Base-by-base conservation (phyloP, 177 flowering plant species). In the Vitis hybrid region DNA sequence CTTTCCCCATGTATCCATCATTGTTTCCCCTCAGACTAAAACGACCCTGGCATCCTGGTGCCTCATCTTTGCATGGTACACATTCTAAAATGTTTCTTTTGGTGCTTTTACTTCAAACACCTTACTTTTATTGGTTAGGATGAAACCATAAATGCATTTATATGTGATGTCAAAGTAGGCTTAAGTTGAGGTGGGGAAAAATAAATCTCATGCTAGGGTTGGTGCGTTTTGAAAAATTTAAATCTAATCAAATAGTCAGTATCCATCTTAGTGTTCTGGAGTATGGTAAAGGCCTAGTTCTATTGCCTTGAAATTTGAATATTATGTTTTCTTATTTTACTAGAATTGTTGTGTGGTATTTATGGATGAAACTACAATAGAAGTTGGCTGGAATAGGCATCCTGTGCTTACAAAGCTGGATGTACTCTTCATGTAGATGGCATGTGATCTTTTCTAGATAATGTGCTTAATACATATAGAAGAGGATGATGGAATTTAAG, bases 1-100 rank as follows among this genome's bases (percentile, higher is more conserved):
- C 90, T n/a, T 86, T 86, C 63, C 90, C 90, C 18, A 86, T 86
- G 89, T 86, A 86, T 64, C 86, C 87, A 50, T 84, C 89, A 3
- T 59, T 77, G 61, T 86, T 86, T 74, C 87, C 90, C 12, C 79
- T 84, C 45, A 75, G 87, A 70, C 75, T 86, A 16, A 86, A 86
- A 50, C 75, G 87, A 14, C 87, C 90, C 11, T 86, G 90, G 90
- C 80, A 76, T 57, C 72, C 86, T 19, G 87, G 87, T 13, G 54
- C 68, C 5, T 74, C 90, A 2, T 73, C 87, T 57, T 67, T 81
- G 22, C 79, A 71, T 66, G 89, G 89, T 81, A 82, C 65, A 22
- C 39, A 2, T 31, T 61, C 52, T 16, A 15, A 29, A 10, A 14
- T 50, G n/a, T 31, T 39, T 10, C 55, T 53, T 68, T 63, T 16